Base-by-base conservation (phyloP, 306 rosid species). In the Cicer arietinum region DNA sequence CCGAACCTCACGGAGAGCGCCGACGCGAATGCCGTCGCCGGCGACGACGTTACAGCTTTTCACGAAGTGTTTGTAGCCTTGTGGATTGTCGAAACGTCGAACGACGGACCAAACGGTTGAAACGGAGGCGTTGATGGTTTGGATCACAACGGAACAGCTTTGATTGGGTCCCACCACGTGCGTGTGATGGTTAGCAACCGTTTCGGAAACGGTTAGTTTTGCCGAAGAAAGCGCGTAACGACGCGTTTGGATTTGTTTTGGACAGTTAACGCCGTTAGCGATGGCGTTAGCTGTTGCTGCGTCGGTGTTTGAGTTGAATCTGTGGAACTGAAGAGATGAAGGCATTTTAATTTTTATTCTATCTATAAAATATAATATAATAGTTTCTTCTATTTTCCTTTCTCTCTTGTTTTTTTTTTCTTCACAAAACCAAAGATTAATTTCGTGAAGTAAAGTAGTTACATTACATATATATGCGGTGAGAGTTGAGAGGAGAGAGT, bases 61-160 rank as follows among this genome's bases (percentile, higher is more conserved):
- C 25, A 94, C 80, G 58, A 94, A 94, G 67, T 94, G 88, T 75
- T 94, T 94, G 89, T 94, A 94, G 1, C 81, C 95, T 58, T 94
- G 98, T 0, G 98, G 98, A 61, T 90, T 87, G 69, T 91, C 98
- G 82, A 94, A 94, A 3, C 98, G 90, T 1, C 97, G 84, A 0
- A 94, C 89, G 0, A 94, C 90, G 11, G 95, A 75, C 98, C 98
- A 94, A n/a, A 94, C 98, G 16, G 85, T 66, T 1, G 85, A 71
- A 18, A 84, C 84, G 0, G 97, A 90, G 0, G 97, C 97, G 76
- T 87, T 77, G 58, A 91, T 90, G 54, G 71, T 46, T 71, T 94
- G 98, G 79, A 91, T 80, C 56, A 91, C 91, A 5, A 85, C 78
- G 44, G 96, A 91, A 83, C 89, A 91, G 85, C 95, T 87, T 89